Percentiles rank a stretch among this genome's conserved stretches.
Evolutionary conservation across 2,329 filamentous ascomycete species (phyloP).

Genomic region (Cercospora sp.): DNA sequence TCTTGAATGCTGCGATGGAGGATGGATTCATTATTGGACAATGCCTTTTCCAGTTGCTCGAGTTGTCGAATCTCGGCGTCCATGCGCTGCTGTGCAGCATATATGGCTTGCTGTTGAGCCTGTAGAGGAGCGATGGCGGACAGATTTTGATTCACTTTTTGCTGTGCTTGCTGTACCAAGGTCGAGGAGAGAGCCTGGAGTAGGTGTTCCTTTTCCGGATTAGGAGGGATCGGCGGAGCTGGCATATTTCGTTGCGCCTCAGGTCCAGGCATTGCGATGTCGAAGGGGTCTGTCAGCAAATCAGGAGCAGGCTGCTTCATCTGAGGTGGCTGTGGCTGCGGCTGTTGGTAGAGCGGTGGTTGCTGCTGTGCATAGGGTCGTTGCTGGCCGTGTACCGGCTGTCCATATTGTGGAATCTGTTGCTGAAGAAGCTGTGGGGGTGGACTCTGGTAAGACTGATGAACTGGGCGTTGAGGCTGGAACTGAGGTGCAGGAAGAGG

Average conservation of each 20-base stretch:
- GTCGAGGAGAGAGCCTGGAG: constrained; percentile 72
- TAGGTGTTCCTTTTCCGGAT: constrained; percentile 90
- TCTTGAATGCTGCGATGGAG: constrained; percentile 74
- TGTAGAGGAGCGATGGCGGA: constrained; percentile 72
- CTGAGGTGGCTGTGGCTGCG: constrained; percentile 23
- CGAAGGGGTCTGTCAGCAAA: constrained; percentile 63
- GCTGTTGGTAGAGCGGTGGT: constrained; percentile 15
- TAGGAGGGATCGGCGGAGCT: constrained; percentile 86
- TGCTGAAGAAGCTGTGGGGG: constrained; percentile 11
- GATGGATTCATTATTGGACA: constrained; percentile 75
- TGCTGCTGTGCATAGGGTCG: constrained; percentile 22
- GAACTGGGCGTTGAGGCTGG: constrained; percentile 19
- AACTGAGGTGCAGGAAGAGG: constrained; percentile 34
- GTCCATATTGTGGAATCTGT: constrained; percentile 15
- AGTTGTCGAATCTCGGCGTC: constrained; percentile 73
- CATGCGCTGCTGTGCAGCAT: constrained; percentile 66
- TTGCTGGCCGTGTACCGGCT: constrained; percentile 18
- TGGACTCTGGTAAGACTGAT: constrained; percentile 11
- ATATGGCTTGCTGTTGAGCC: constrained; percentile 77
- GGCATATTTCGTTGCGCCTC: constrained; percentile 50
- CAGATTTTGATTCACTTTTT: constrained; percentile 69
- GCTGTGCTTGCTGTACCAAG: constrained; percentile 67
- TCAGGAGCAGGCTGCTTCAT: constrained; percentile 49
- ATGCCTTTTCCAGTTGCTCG: constrained; percentile 66
- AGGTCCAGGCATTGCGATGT: constrained; percentile 58